Evolutionary conservation across 2,329 filamentous ascomycete species (phyloP).

Genomic region (Phialocephala sp.): DNA sequence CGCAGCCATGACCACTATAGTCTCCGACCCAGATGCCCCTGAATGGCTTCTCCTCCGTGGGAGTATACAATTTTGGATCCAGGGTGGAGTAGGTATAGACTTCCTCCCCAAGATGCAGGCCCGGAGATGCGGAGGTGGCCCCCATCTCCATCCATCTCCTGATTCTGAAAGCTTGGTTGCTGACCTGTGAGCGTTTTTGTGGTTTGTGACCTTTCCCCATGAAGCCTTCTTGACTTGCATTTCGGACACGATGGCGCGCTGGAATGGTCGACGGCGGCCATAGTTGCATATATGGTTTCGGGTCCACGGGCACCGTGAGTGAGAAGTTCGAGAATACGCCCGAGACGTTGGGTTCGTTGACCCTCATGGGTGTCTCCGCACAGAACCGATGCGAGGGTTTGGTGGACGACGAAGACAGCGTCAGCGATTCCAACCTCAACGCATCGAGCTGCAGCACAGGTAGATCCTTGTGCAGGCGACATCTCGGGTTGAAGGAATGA

Average conservation of each 20-base stretch:
- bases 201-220: constrained; percentile 53
- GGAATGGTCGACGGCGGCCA: constrained; percentile 82
- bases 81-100: constrained; percentile 73
- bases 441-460: constrained; percentile 66
- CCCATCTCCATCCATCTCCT: constrained; percentile 77
- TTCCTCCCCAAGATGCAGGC: constrained; percentile 59
- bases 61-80: constrained; percentile 76
- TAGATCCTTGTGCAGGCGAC: constrained; percentile 75
- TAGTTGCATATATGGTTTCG: constrained; percentile 53
- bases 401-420: constrained; percentile 7
- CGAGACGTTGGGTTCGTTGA: constrained; percentile 51
- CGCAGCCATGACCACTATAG: constrained; percentile 85
- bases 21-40: constrained; percentile 86
- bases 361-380: constrained; percentile 57
- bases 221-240: constrained; percentile 51
- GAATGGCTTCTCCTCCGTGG: constrained; percentile 80
- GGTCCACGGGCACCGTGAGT: constrained; percentile 60
- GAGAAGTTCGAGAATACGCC: constrained; percentile 70
- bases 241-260: constrained; percentile 54
- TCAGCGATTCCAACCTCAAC: constrained; percentile 24
- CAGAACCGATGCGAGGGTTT: constrained; percentile 48
- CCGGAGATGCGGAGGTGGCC: constrained; percentile 41
- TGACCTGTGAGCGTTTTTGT: constrained; percentile 61
- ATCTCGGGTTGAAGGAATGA: constrained; percentile 71
- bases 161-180: constrained; percentile 74